A percentile compares a stretch with the other conserved stretches of the same genome.
Evolutionary conservation across 2,329 filamentous ascomycete genomes (phyloP).

Genomic region (Ophiostoma triangulosporum): DNA sequence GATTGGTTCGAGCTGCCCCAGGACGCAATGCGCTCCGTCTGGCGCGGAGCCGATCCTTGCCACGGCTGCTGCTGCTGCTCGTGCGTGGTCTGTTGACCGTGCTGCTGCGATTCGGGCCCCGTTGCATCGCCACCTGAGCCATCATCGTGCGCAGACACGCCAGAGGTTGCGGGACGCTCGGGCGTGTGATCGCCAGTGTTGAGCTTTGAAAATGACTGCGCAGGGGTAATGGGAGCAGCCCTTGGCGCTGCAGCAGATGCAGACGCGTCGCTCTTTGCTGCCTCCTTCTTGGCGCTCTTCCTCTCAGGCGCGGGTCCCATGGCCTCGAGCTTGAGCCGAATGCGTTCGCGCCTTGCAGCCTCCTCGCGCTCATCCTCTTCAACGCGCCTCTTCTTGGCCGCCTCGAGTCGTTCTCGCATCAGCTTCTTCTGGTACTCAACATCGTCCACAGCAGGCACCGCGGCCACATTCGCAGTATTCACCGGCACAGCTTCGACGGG

Average conservation of each 20-base stretch:
- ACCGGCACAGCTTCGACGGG: not conserved
- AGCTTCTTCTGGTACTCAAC: conserved; percentile 53
- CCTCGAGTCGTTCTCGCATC: conserved; percentile 58
- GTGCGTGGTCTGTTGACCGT: conserved; percentile 4
- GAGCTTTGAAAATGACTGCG: not conserved
- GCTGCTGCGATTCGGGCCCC: conserved; percentile 14
- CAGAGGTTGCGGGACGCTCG: not conserved
- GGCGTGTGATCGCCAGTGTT: not conserved
- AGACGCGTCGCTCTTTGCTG: conserved; percentile 22
- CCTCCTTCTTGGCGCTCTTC: conserved; percentile 42
- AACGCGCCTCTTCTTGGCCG: conserved; percentile 52
- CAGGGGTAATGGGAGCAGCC: not conserved
- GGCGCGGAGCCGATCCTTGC: conserved; percentile 24
- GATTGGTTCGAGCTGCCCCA: conserved; percentile 35
- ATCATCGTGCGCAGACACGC: not conserved
- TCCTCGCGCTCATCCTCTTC: conserved; percentile 61
- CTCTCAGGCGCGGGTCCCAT: conserved; percentile 52
- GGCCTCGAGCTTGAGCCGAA: conserved; percentile 58
- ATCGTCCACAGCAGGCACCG: conserved; percentile 32
- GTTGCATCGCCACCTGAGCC: not conserved
- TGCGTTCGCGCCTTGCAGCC: conserved; percentile 55
- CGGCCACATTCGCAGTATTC: too few relatives aligned
- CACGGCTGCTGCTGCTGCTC: conserved; percentile 19
- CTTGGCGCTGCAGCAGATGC: not conserved
- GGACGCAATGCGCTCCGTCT: conserved; percentile 33